Evolutionary conservation across 1,284 basidiomycete genomes (phyloP), one percentile per base, ranked within the genome.

Genomic region (Anthracocystis setariae): DNA sequence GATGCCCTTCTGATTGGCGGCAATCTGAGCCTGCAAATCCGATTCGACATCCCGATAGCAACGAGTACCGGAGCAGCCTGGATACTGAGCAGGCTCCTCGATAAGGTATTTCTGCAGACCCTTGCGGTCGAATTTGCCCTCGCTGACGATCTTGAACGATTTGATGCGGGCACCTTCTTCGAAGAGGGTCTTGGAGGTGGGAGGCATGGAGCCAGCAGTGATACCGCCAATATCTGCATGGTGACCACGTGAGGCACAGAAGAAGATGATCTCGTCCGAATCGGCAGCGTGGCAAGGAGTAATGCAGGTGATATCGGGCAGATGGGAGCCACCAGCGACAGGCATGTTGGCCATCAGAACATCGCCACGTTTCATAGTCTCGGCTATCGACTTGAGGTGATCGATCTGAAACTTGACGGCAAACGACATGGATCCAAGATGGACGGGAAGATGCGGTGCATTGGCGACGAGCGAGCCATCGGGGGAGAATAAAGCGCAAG

Each of bases 1-100:
- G 63, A 83, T 89, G 15, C 93, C 94, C 85, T 96, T 97, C 84
- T 95, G 89, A 82, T 96, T 97, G 17, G 95, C 94, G 0, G 94
- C 92, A 62, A 98, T 91, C 90, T 96, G 94, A 52, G 94, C 94
- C 83, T 94, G 93, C 60, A 97, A 83, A 82, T 97, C 94, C 73
- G 91, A 91, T 85, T 94, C 92, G 15, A 95, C 90, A 79, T 97
- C 93, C 50, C 90, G 85, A 57, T 95, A 76, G 65, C 83, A 84
- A 3, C 84, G 69, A 0, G 77, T 80, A 13, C 84, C 84, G 0
- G 80, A 82, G 66, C 84, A 84, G 13, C 82, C 83, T 1, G 82
- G 79, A 80, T 93, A 94, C 81, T 88, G 87, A 5, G 90, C 90
- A 0, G 94, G 94, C 67, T 90, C 89, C n/a, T 92, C 90, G 51